Base-by-base conservation (phyloP, 2,329 filamentous ascomycete genomes). In the Trichophyton schoenleinii region DNA sequence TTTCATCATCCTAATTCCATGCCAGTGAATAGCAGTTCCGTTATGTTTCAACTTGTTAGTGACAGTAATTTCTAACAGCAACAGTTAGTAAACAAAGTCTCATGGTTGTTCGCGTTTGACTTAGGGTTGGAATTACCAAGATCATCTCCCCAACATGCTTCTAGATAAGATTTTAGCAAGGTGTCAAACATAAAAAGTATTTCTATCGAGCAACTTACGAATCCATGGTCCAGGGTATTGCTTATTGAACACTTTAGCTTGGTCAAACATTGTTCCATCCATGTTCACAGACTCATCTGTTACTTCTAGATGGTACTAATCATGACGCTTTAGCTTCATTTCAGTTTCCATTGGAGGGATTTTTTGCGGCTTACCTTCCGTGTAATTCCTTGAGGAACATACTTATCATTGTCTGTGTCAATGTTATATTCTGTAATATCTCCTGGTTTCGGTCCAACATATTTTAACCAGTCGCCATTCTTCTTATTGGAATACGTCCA, bases 1-100 rank as follows among this genome's bases (percentile, higher is more conserved):
- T 34, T 69, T 61, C 8, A 67, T 61, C 60, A 73, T 72, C 1
- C 70, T 66, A 20, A 74, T 67, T 1, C 72, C 72, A 48, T 75
- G 73, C 65, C 60, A 63, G 57, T 67, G 65, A 48, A 67, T 20
- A 41, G 65, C 59, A 46, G 67, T 65, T 20, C 66, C 63, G 18
- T 64, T 64, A 53, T 64, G 61, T 28, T 62, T 36, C 34, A 64
- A 58, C 48, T 57, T 62, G 25, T 64, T 64, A 9, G 53, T 62
- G 15, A 64, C 60, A 13, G 63, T 64, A 31, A 64, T 62, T 62
- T 64, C 63, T 64, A 34, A 55, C 13, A 6, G n/a, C 2, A 1
- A 20, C 18, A 2, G 11, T 59, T 59, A 59, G 58, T 6, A 22
- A 20, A 2, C 22, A 13, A 25, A 3, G 2, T 25, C 9, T 28